Conservation (phyloP, 164 flowering plant species). For the Malania oleifera region DNA sequence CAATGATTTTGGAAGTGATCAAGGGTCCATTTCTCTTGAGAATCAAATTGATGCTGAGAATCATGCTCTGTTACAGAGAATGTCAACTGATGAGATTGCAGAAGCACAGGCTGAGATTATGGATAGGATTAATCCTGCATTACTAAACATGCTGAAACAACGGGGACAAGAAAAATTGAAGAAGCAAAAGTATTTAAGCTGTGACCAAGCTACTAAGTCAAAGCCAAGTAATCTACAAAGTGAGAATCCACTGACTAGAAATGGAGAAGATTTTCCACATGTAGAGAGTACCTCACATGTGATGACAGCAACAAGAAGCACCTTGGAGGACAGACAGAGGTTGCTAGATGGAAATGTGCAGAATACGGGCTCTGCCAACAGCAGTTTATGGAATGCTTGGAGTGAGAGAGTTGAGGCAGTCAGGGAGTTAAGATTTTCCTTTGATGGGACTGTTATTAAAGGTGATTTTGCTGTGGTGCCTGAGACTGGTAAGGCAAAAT, state of each 20-base stretch:
- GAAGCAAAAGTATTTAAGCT: slow-evolving; percentile 24
- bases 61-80: slow-evolving; percentile 42
- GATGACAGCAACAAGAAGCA: slow-evolving; percentile 7
- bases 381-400: slow-evolving; percentile 70
- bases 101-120: slow-evolving; percentile 78
- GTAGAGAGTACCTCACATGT: slow-evolving; percentile 15
- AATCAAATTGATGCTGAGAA: slow-evolving; percentile 90
- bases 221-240: slow-evolving; percentile 7
- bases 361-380: slow-evolving; percentile 14
- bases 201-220: slow-evolving; percentile 10
- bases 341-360: slow-evolving; percentile 16
- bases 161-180: slow-evolving; percentile 53
- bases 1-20: slow-evolving; percentile 16
- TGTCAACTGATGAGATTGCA: slow-evolving; percentile 77
- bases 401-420: slow-evolving; percentile 77
- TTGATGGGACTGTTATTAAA: slow-evolving; percentile 59
- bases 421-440: slow-evolving; percentile 69
- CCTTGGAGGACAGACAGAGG: slow-evolving; percentile 10
- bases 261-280: slow-evolving; percentile 5
- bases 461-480: slow-evolving; percentile 22
- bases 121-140: slow-evolving; percentile 60
- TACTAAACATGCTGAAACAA: slow-evolving; percentile 46
- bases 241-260: slow-evolving; percentile 16
- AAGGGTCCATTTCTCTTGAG: slow-evolving; percentile 30
- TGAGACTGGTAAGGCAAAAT: slow-evolving; percentile 25